These are phyloP conservation scores for Parsonsia alboflavescens DNA, from an alignment of 257 asterid genomes.

Conservation along the genomic window DNA sequence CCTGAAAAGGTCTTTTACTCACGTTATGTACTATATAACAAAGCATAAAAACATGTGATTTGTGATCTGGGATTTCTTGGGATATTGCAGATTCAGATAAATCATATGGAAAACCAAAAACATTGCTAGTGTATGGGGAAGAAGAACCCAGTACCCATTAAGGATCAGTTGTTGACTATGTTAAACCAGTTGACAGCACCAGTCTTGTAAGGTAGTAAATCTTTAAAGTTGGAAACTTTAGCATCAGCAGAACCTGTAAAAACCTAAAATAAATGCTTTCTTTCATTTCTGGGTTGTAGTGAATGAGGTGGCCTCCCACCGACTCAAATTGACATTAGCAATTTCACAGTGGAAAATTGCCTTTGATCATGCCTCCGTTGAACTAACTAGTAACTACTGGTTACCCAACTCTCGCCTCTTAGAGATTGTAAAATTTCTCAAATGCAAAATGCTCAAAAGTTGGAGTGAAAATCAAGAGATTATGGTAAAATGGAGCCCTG, in stretches of 20 bases:
- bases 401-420: no score
- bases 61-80: not conserved
- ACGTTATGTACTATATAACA: not conserved
- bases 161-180: not conserved
- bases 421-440: no score
- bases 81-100: not conserved
- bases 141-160: not conserved
- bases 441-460: not conserved
- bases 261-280: not conserved
- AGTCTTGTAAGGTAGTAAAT: not conserved
- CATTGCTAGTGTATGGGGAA: not conserved
- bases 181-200: not conserved
- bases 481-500: no score
- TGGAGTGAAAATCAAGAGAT: not conserved
- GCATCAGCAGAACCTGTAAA: not conserved
- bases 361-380: not conserved
- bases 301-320: not conserved
- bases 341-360: not conserved
- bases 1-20: not conserved
- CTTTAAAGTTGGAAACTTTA: constrained; percentile 3
- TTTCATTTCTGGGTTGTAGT: not conserved
- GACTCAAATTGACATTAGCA: not conserved
- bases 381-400: no score
- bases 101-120: not conserved
- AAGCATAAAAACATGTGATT: not conserved